These are phyloP conservation scores for Aphanomyces astaci DNA, from an alignment of 352 stramenopile species.

Conservation along the genomic window DNA sequence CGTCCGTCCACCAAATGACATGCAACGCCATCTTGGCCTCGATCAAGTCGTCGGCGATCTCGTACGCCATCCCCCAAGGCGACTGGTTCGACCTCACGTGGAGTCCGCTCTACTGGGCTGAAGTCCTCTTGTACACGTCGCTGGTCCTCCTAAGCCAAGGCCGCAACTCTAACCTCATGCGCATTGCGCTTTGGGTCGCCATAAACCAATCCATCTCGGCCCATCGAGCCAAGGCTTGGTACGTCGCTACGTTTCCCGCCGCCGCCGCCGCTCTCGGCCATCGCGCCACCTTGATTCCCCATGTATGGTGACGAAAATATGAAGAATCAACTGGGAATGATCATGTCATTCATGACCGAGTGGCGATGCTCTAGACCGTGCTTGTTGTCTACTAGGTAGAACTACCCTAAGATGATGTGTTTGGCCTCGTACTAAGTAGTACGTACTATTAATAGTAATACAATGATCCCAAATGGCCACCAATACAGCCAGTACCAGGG, in stretches of 20 bases:
- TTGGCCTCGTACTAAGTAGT: too few relatives aligned
- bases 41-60: neutral
- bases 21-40: slow-evolving; percentile 1
- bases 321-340: too few relatives aligned
- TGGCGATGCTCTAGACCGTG: too few relatives aligned
- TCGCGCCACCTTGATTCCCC: slow-evolving; percentile 9
- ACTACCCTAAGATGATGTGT: too few relatives aligned
- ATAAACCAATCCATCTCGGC: slow-evolving; percentile 20
- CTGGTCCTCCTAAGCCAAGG: neutral
- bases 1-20: slow-evolving; percentile 12
- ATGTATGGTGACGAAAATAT: too few relatives aligned
- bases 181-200: neutral
- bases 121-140: slow-evolving; percentile 18
- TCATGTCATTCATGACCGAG: too few relatives aligned
- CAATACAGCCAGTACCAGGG: too few relatives aligned
- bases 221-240: slow-evolving; percentile 1
- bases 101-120: slow-evolving; percentile 18
- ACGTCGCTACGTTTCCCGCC: slow-evolving; percentile 3
- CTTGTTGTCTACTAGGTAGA: too few relatives aligned
- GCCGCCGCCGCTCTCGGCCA: neutral
- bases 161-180: neutral
- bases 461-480: too few relatives aligned
- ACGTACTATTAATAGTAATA: too few relatives aligned
- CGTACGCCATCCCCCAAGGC: slow-evolving; percentile 3
- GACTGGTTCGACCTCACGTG: slow-evolving; percentile 20